Conservation (phyloP, 768 basidiomycete genomes). For the Gloeopeniophorella convolvens region DNA sequence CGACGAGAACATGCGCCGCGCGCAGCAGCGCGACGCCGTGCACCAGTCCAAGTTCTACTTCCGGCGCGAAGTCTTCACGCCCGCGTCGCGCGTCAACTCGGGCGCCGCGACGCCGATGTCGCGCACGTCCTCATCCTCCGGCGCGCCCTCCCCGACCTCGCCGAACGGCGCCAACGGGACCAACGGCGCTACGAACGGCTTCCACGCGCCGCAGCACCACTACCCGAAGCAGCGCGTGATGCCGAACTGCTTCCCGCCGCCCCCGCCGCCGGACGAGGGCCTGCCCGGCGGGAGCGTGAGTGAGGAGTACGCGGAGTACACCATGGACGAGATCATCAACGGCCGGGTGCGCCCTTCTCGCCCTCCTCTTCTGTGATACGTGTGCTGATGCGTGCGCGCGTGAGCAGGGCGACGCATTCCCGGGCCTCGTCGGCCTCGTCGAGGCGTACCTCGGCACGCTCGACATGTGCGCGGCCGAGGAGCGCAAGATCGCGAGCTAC, state of each 20-base stretch:
- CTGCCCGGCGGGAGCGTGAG: constrained; percentile 42
- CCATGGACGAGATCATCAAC: constrained; percentile 86
- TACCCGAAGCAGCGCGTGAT: constrained; percentile 53
- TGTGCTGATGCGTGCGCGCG: background rate
- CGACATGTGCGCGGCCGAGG: constrained; percentile 59
- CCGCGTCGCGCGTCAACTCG: constrained; percentile 34
- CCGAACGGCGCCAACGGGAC: constrained; percentile 19
- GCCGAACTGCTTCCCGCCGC: constrained; percentile 64
- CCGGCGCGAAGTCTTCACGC: constrained; percentile 76
- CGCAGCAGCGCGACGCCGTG: constrained; percentile 79
- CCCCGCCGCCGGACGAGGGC: constrained; percentile 47
- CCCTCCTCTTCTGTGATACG: constrained; percentile 4
- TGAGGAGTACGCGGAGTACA: constrained; percentile 90
- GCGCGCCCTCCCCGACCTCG: constrained; percentile 27
- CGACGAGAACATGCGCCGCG: constrained; percentile 92
- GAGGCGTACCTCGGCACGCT: constrained; percentile 82
- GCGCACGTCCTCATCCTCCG: constrained; percentile 23
- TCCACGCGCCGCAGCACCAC: constrained; percentile 3
- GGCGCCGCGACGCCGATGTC: constrained; percentile 32
- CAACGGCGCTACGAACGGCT: constrained; percentile 21
- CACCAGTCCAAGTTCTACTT: constrained; percentile 78
- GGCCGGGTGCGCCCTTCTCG: constrained; percentile 59
- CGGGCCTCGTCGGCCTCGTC: constrained; percentile 76
- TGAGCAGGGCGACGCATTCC: constrained; percentile 54
- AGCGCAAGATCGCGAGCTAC: constrained; percentile 64